phyloP scores from a whole-genome alignment of 2,329 filamentous ascomycete genomes.

The Xylaria sp. region DNA sequence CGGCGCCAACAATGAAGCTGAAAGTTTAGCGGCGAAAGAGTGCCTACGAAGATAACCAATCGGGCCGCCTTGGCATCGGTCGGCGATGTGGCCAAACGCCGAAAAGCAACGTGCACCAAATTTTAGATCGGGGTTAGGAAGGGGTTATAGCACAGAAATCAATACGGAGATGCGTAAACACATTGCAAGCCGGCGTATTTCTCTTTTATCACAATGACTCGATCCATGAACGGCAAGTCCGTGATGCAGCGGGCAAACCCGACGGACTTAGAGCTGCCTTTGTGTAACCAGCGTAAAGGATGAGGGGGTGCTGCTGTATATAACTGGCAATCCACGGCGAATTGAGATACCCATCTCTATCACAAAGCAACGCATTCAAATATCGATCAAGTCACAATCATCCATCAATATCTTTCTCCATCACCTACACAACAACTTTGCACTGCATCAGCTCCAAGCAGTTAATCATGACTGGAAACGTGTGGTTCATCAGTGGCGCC shows the following conservation, averaged over 20 bases:
- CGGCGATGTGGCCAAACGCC: constrained; percentile 27
- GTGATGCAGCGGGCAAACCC: neutral
- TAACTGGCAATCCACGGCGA: neutral
- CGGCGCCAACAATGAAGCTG: neutral
- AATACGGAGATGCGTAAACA: neutral
- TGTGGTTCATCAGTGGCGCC: constrained; percentile 65
- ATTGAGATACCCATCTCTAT: neutral
- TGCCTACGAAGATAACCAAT: neutral
- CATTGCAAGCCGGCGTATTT: neutral
- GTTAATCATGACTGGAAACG: constrained; percentile 40
- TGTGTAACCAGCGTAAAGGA: neutral
- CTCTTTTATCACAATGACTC: neutral
- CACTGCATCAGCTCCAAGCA: neutral
- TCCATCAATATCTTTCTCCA: neutral
- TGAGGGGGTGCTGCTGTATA: constrained; percentile 13
- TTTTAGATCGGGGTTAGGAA: neutral
- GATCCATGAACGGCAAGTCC: neutral
- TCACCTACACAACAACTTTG: neutral
- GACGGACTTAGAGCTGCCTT: neutral
- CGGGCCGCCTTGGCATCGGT: constrained; percentile 19
- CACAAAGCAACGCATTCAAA: constrained; percentile 4
- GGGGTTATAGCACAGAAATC: no score
- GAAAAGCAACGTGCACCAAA: constrained; percentile 1
- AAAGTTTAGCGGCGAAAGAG: neutral
- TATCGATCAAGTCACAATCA: neutral